Conservation (phyloP, 2,329 filamentous ascomycete genomes). For the Trichoderma pleuroti region DNA sequence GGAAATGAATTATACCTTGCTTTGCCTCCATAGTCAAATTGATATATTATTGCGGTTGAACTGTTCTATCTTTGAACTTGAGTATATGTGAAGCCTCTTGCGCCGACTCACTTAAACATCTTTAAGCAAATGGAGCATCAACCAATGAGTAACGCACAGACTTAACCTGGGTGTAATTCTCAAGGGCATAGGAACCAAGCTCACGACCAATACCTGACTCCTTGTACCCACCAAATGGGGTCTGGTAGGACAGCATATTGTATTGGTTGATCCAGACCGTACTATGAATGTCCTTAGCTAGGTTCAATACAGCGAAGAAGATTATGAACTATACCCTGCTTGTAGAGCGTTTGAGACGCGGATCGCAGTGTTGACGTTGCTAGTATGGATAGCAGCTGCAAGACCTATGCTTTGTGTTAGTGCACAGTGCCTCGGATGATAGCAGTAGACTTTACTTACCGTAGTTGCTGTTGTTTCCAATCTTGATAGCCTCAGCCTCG, state of each 20-base stretch:
- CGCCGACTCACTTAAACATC: no score
- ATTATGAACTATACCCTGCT: constrained; percentile 40
- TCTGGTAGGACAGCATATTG: constrained; percentile 27
- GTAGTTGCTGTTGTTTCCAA: constrained; percentile 49
- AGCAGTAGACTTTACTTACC: constrained; percentile 11
- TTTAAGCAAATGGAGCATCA: no score
- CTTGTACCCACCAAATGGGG: constrained; percentile 35
- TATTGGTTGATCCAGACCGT: constrained; percentile 60
- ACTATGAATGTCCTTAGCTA: no score
- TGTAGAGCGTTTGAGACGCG: constrained; percentile 51
- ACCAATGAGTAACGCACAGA: constrained; percentile 15
- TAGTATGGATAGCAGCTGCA: constrained; percentile 30
- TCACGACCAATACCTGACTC: constrained; percentile 34
- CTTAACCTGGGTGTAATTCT: constrained; percentile 32
- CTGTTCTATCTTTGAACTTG: no score
- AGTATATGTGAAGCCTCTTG: no score
- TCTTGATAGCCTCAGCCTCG: constrained; percentile 47
- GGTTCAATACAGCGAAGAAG: no score
- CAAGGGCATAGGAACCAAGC: constrained; percentile 31
- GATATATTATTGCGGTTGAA: no score
- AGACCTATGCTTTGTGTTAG: constrained; percentile 6
- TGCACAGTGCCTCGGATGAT: no score
- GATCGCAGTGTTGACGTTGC: constrained; percentile 32
- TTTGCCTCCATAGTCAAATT: no score
- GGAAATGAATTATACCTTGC: no score